Conservation (phyloP, 306 rosid species). For the Rosa multiflora region DNA sequence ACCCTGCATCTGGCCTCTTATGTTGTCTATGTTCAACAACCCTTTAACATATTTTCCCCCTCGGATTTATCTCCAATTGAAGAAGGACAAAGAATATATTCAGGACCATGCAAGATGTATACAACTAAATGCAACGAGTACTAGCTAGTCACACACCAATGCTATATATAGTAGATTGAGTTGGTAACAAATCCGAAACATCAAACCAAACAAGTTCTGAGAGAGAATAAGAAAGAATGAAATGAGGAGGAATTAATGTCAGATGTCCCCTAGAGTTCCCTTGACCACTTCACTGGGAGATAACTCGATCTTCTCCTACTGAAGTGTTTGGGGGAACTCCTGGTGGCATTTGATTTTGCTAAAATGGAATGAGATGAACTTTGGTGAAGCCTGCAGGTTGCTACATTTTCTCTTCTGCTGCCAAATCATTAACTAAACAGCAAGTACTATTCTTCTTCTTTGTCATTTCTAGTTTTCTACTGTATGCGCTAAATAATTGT, state of each 20-base stretch:
- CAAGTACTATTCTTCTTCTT: background rate
- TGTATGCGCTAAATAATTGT: background rate
- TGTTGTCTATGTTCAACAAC: conserved; percentile 32
- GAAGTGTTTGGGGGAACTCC: conserved; percentile 57
- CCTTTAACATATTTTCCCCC: background rate
- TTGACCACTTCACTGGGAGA: conserved; percentile 37
- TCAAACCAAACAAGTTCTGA: too few relatives aligned
- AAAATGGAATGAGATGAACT: background rate
- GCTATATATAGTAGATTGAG: conserved; percentile 2
- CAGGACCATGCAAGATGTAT: background rate
- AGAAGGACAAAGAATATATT: background rate
- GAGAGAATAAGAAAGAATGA: too few relatives aligned
- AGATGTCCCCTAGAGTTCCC: conserved; percentile 39
- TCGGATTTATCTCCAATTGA: background rate
- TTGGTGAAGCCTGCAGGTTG: background rate
- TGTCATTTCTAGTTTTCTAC: background rate
- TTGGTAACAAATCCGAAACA: background rate
- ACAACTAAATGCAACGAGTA: background rate
- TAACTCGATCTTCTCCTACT: conserved; percentile 7
- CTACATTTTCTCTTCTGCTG: background rate
- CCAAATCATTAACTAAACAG: background rate
- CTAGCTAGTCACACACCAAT: background rate
- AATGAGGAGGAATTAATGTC: conserved; percentile 2
- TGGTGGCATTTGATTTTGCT: conserved; percentile 20
- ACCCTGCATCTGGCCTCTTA: conserved; percentile 20